These are phyloP conservation scores for Myriosclerotinia scirpicola DNA, from an alignment of 2,329 filamentous ascomycete species.

Conservation along the genomic window DNA sequence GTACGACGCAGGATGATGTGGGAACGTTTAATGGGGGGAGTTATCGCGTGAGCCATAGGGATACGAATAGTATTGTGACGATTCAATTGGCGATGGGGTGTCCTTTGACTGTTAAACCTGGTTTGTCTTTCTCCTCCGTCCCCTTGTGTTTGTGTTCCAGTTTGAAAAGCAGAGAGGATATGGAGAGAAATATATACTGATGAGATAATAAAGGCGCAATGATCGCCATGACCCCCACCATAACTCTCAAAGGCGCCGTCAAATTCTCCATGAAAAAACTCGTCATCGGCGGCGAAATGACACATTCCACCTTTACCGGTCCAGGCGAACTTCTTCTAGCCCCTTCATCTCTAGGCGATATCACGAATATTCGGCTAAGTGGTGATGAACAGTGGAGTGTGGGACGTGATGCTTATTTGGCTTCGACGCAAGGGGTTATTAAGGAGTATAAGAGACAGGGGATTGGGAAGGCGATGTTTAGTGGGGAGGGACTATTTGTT, in stretches of 20 bases:
- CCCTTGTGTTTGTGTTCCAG: neutral
- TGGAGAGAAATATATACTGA: constrained; percentile 19
- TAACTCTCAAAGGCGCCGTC: constrained; percentile 78
- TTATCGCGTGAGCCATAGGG: constrained; percentile 88
- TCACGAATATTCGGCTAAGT: constrained; percentile 73
- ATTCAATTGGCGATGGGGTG: constrained; percentile 88
- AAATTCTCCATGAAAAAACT: constrained; percentile 92
- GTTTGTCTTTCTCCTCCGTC: constrained; percentile 42
- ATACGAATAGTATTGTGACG: constrained; percentile 86
- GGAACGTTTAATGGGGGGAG: constrained; percentile 97
- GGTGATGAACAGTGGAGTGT: constrained; percentile 79
- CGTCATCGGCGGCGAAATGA: constrained; percentile 77
- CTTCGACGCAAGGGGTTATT: constrained; percentile 80
- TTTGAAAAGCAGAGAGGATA: neutral
- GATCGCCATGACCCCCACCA: constrained; percentile 90
- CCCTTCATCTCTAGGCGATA: constrained; percentile 77
- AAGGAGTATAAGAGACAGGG: constrained; percentile 87
- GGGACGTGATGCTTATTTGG: constrained; percentile 83
- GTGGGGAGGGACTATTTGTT: constrained; percentile 86
- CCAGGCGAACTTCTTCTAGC: constrained; percentile 88
- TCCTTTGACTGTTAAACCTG: constrained; percentile 77
- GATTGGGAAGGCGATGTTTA: constrained; percentile 88
- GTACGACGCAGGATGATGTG: constrained; percentile 72
- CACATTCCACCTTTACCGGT: constrained; percentile 77
- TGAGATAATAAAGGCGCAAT: constrained; percentile 61